Conservation (phyloP, 805 yeast species). For the Candida tammaniensis region DNA sequence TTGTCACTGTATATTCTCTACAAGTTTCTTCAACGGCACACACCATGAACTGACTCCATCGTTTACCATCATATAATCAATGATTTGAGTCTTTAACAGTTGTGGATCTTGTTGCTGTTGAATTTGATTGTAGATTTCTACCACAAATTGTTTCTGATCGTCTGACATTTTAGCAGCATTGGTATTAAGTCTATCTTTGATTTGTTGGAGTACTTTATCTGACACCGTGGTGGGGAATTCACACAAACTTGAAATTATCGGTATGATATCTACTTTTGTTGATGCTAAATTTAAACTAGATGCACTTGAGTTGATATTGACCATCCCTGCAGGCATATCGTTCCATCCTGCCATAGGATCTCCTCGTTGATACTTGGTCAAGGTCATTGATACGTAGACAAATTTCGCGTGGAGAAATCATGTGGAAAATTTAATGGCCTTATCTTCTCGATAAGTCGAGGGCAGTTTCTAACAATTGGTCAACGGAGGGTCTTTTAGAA, state of each 20-base stretch:
- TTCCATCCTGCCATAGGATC: conserved; percentile 55
- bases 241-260: conserved; percentile 10
- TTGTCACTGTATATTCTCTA: conserved; percentile 40
- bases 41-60: conserved; percentile 65
- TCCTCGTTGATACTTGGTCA: conserved; percentile 37
- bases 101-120: background rate
- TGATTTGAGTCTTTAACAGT: conserved; percentile 26
- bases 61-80: conserved; percentile 56
- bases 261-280: conserved; percentile 1
- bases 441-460: conserved; percentile 29
- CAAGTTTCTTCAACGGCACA: conserved; percentile 57
- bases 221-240: conserved; percentile 29
- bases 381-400: conserved; percentile 3
- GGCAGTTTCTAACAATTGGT: conserved; percentile 52
- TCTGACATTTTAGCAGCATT: conserved; percentile 3
- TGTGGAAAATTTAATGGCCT: too few relatives aligned
- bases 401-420: too few relatives aligned
- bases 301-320: conserved; percentile 10
- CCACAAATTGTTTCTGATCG: conserved; percentile 15
- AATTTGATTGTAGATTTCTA: conserved; percentile 10
- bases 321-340: conserved; percentile 49
- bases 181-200: conserved; percentile 35
- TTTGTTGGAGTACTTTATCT: conserved; percentile 41
- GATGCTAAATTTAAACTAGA: conserved; percentile 2
- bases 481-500: conserved; percentile 58